These are phyloP conservation scores for Colletotrichum musae DNA, from an alignment of 2,329 filamentous ascomycete genomes.

Conservation along the genomic window DNA sequence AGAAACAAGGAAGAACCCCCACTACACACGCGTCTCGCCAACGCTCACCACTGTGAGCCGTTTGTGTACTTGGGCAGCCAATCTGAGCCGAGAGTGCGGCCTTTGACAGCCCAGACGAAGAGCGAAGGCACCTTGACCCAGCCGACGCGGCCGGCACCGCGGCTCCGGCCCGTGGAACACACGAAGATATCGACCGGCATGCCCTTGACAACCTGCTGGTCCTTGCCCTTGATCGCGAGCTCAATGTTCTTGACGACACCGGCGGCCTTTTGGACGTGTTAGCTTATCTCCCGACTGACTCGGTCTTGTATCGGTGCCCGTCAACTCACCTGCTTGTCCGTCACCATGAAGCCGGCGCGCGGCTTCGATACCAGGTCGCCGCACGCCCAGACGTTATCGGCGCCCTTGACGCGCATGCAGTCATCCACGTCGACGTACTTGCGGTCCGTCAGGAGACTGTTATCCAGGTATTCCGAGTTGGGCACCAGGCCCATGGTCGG, in stretches of 20 bases:
- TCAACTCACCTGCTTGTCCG: constrained; percentile 66
- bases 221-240: constrained; percentile 60
- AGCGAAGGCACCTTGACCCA: constrained; percentile 65
- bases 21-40: neutral
- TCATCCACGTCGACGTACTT: constrained; percentile 66
- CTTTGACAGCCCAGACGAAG: constrained; percentile 66
- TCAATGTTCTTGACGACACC: constrained; percentile 69
- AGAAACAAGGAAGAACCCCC: constrained; percentile 3
- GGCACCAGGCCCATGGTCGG: constrained; percentile 69
- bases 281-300: too few species aligned
- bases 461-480: constrained; percentile 68
- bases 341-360: constrained; percentile 71
- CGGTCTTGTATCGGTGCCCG: too few species aligned
- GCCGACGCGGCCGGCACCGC: constrained; percentile 65
- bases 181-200: constrained; percentile 65
- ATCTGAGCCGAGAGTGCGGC: constrained; percentile 63
- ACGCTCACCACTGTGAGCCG: constrained; percentile 62
- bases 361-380: constrained; percentile 68
- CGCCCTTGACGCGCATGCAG: constrained; percentile 61
- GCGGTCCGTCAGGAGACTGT: constrained; percentile 57
- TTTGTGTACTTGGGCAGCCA: constrained; percentile 61
- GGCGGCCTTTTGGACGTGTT: constrained; percentile 54
- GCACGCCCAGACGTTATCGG: constrained; percentile 65
- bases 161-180: constrained; percentile 63
- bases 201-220: constrained; percentile 60